Conservation (phyloP, 2,329 filamentous ascomycete species). For the Fusarium abutilonis region DNA sequence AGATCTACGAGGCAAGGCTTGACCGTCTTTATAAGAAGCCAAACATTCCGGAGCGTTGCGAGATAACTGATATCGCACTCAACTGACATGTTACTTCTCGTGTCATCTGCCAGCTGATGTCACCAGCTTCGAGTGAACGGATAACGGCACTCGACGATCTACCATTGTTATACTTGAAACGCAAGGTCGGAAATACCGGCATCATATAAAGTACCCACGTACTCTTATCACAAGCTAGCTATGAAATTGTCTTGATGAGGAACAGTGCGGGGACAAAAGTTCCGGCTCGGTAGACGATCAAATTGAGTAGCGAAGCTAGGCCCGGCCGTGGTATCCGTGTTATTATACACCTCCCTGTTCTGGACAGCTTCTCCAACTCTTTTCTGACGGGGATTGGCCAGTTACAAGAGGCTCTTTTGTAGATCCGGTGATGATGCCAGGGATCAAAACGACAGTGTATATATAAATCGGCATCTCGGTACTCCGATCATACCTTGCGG, state of each 20-base stretch:
- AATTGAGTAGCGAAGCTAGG: not conserved
- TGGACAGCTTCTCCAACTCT: not conserved
- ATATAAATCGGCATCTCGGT: not conserved
- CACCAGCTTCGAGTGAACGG: constrained; percentile 8
- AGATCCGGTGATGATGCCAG: too few relatives aligned
- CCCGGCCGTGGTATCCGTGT: too few relatives aligned
- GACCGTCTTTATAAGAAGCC: constrained; percentile 11
- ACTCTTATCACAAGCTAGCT: not conserved
- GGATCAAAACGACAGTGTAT: not conserved
- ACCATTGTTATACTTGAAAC: not conserved
- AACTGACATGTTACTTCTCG: not conserved
- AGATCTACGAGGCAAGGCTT: not conserved
- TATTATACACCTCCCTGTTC: constrained; percentile 7
- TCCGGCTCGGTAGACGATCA: constrained; percentile 7
- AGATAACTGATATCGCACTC: not conserved
- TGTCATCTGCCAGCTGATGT: constrained; percentile 6
- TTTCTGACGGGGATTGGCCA: not conserved
- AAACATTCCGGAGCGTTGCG: not conserved
- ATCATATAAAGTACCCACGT: constrained; percentile 6
- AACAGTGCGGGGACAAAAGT: constrained; percentile 32
- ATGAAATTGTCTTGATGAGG: constrained; percentile 14
- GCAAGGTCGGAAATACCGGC: constrained; percentile 24
- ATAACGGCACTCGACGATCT: constrained; percentile 24
- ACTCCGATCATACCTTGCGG: too few relatives aligned
- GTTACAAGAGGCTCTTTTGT: not conserved